Conservation (phyloP, 495 filamentous ascomycete species). For the Penicillium egyptiacum region DNA sequence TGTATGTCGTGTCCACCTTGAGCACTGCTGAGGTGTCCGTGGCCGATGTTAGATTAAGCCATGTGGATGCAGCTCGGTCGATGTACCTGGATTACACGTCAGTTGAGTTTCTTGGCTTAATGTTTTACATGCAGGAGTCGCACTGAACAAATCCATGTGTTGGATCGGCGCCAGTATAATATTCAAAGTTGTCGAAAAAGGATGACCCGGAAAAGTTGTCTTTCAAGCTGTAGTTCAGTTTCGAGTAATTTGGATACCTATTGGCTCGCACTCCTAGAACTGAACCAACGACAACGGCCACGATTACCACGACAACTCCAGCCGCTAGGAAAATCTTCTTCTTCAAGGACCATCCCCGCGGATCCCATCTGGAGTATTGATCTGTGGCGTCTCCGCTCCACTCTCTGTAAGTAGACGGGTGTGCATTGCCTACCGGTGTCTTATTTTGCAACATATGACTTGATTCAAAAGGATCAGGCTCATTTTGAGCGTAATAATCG, state of each 20-base stretch:
- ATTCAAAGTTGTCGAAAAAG: conserved; percentile 51
- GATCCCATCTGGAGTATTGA: conserved; percentile 16
- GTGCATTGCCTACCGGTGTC: background rate
- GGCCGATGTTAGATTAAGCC: conserved; percentile 47
- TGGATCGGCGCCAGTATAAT: conserved; percentile 46
- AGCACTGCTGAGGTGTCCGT: conserved; percentile 44
- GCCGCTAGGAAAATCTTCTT: conserved; percentile 24
- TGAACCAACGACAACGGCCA: conserved; percentile 48
- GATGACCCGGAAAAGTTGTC: conserved; percentile 44
- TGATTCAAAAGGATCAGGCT: background rate
- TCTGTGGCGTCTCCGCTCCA: background rate
- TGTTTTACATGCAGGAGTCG: background rate
- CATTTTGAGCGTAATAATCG: background rate
- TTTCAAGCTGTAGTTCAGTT: conserved; percentile 41
- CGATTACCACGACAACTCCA: conserved; percentile 38
- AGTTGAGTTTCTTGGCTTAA: conserved; percentile 5
- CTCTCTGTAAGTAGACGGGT: background rate
- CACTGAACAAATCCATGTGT: conserved; percentile 41
- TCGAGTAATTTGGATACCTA: conserved; percentile 47
- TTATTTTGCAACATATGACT: background rate
- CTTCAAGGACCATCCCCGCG: conserved; percentile 25
- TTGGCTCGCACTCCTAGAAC: conserved; percentile 41
- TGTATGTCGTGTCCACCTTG: conserved; percentile 44
- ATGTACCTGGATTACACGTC: conserved; percentile 15
- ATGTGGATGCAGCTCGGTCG: conserved; percentile 19